These are phyloP conservation scores for Poa annua DNA, from an alignment of 176 grass and related monocot species.

Conservation along the genomic window DNA sequence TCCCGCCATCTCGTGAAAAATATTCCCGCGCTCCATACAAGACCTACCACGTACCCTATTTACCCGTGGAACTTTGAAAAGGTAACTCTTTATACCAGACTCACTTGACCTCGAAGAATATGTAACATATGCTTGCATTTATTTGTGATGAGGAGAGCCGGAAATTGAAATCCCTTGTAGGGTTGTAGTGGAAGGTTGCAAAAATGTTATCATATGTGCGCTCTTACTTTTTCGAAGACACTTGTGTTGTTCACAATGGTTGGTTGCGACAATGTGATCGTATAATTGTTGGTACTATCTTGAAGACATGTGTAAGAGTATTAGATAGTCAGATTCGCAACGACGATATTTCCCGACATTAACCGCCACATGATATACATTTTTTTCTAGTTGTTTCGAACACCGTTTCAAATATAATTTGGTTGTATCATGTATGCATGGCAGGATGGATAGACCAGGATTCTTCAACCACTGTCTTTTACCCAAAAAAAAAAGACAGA, in stretches of 20 bases:
- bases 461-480: not conserved
- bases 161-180: not conserved
- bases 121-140: not conserved
- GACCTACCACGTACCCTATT: not conserved
- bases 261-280: not conserved
- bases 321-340: not conserved
- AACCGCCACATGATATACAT: not conserved
- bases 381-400: not conserved
- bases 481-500: not conserved
- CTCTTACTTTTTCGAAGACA: not conserved
- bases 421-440: not conserved
- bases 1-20: not conserved
- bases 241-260: not conserved
- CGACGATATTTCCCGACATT: no score
- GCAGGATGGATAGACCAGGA: not conserved
- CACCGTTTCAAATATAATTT: not conserved
- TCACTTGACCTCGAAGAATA: not conserved
- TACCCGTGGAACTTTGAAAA: not conserved
- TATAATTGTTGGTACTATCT: not conserved
- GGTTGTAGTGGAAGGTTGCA: not conserved
- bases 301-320: not conserved
- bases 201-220: not conserved
- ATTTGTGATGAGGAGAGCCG: not conserved
- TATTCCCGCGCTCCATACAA: not conserved
- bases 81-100: not conserved